Base-by-base conservation (phyloP, 2,329 filamentous ascomycete species). In the Coleophoma cylindrospora region DNA sequence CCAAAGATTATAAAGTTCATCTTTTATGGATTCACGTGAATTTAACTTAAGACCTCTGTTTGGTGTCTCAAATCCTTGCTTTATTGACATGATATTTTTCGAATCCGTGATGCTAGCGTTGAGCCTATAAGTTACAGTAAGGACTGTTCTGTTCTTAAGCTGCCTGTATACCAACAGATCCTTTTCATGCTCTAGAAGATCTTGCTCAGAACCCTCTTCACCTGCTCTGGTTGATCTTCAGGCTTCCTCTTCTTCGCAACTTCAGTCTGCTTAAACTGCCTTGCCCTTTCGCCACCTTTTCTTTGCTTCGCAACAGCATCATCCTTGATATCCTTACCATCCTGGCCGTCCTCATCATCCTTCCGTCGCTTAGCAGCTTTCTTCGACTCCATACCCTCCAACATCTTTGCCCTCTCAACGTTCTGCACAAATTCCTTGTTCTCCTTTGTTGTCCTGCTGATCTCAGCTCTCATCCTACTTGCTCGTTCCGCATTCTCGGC, bases 371-470 rank as follows among this genome's bases (percentile, higher is more conserved):
- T 76, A 40, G 68, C 74, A 47, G 74, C 74, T 58, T 68, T 75
- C 65, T 83, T 84, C 50, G 73, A 74, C 63, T 84, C 81, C 68
- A 91, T 91, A 10, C 83, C 83, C 46, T 89, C 83, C 57, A 89
- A 66, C 77, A 90, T 86, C 80, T 91, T 92, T 46, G 83, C 85
- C 63, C 76, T 81, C 74, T 94, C 88, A 50, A 94, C 77, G 64
- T 92, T 91, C 59, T 81, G 75, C 52, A 91, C 79, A 66, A 92
- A 94, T 57, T 83, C 80, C 75, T 87, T 89, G 68, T 92, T 91
- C 74, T 94, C 89, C 68, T 79, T 83, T 52, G 83, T 84, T 43
- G 85, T 81, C 73, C 84, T 84, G 62, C 80, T 78, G 57, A 94
- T 87, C 69, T 94, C 89, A 12, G 87, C 86, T 51, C 87, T 74